Evolutionary conservation across 805 yeast genomes (phyloP).

Genomic region (Saccharomycopsis fermentans): DNA sequence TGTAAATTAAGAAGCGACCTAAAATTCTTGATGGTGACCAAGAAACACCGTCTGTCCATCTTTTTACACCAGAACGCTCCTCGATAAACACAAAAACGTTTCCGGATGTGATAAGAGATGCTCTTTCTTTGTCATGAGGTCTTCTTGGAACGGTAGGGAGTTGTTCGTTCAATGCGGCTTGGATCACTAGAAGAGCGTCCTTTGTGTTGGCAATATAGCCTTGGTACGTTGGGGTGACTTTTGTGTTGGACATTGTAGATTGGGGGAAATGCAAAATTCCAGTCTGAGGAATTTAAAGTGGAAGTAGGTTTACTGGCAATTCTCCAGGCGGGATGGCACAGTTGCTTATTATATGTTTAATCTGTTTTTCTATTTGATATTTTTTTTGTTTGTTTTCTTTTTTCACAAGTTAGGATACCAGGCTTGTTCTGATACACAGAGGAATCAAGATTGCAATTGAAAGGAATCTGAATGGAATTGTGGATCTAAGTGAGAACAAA

Average conservation of each 20-base stretch:
- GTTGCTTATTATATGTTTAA: too few species aligned
- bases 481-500: too few species aligned
- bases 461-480: too few species aligned
- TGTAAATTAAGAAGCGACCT: conserved; percentile 75
- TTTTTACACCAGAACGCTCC: conserved; percentile 68
- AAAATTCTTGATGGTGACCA: conserved; percentile 90
- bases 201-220: conserved; percentile 70
- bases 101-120: conserved; percentile 58
- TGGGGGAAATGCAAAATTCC: too few species aligned
- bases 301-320: too few species aligned
- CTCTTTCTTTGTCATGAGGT: conserved; percentile 72
- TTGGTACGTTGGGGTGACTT: conserved; percentile 16
- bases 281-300: too few species aligned
- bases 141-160: conserved; percentile 60
- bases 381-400: too few species aligned
- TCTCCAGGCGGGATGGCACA: too few species aligned
- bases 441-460: too few species aligned
- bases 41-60: conserved; percentile 95
- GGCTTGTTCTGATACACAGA: too few species aligned
- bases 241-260: conserved; percentile 8
- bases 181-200: conserved; percentile 75
- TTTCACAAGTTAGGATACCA: too few species aligned
- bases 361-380: too few species aligned
- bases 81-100: conserved; percentile 79
- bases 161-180: conserved; percentile 58